phyloP scores from a whole-genome alignment of 352 stramenopile genomes.

The Globisporangium barbulae region DNA sequence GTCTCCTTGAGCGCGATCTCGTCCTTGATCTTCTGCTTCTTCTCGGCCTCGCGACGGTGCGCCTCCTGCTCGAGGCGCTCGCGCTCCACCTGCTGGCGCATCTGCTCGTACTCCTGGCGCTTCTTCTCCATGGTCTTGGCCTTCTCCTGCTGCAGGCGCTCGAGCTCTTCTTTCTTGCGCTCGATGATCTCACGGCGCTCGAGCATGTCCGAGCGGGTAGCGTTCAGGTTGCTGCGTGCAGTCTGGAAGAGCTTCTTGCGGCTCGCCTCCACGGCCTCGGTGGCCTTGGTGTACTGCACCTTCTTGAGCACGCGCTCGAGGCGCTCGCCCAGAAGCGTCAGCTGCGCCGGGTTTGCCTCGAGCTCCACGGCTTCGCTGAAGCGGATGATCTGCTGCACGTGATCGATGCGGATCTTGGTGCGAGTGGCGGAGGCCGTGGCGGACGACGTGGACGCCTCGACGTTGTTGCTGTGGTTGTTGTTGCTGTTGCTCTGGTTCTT shows the following conservation, averaged over 20 bases:
- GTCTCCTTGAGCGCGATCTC: slow-evolving; percentile 94
- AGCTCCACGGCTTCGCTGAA: slow-evolving; percentile 81
- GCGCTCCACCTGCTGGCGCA: slow-evolving; percentile 69
- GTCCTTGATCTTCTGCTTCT: slow-evolving; percentile 95
- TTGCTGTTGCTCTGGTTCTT: slow-evolving; percentile 42
- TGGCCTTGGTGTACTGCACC: slow-evolving; percentile 24
- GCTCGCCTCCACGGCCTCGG: slow-evolving; percentile 19
- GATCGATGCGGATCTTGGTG: slow-evolving; percentile 82
- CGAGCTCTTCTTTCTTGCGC: slow-evolving; percentile 95
- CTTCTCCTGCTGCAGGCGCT: slow-evolving; percentile 93
- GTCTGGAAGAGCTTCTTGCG: slow-evolving; percentile 68
- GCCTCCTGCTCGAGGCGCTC: slow-evolving; percentile 78
- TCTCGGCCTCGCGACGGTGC: slow-evolving; percentile 89
- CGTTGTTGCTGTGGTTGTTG: slow-evolving; percentile 17
- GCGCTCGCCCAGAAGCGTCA: slow-evolving; percentile 67
- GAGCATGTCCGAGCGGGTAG: slow-evolving; percentile 86
- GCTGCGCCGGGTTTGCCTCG: slow-evolving; percentile 71
- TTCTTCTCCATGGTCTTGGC: slow-evolving; percentile 84
- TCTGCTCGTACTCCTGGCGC: slow-evolving; percentile 66
- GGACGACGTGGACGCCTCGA: slow-evolving; percentile 53
- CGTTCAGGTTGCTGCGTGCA: slow-evolving; percentile 58
- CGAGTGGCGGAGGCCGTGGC: slow-evolving; percentile 43
- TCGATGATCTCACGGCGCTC: slow-evolving; percentile 94
- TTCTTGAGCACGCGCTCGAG: slow-evolving; percentile 60
- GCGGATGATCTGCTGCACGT: slow-evolving; percentile 80